Base-by-base conservation (phyloP, 148 eudicot species). In the Pouteria glomerata region DNA sequence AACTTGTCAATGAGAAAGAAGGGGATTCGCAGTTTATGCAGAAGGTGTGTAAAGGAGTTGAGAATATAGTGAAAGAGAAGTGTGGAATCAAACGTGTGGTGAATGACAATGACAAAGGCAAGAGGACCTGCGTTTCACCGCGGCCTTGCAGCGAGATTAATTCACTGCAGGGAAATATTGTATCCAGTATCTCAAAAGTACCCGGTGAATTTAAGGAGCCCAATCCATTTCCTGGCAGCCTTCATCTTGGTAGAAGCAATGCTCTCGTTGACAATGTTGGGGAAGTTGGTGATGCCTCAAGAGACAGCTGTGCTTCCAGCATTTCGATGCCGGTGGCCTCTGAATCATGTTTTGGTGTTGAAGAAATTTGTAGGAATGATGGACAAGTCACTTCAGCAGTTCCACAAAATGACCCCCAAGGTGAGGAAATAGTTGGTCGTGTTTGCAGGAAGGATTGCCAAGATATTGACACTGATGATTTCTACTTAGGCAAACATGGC, bases 121-220 rank as follows among this genome's bases (percentile, higher is more conserved):
- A 89, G 34, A 81, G 79, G 62, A 70, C 74, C 21, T 76, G 82
- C 50, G 71, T 84, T 8, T 80, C 78, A 24, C 84, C 78, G 6
- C 77, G 79, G 29, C 35, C 79, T 42, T 69, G 70, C 48, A 71
- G 70, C 3, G 81, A 68, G 74, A 77, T 67, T 16, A 68, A 68
- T 45, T 77, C 82, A 8, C 27, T 67, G 11, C 35, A 23, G 53
- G 86, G 64, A 45, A 75, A 64, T 73, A 39, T 72, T 41, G 24
- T 58, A 42, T 41, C 58, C 1, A 63, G 69, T 45, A 37, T 73
- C 57, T 71, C 69, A 1, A 73, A 44, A 37, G 60, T 77, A 19
- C 44, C 18, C 19, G 8, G 4, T 76, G 81, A 82, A 67, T 21
- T 23, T 29, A 72, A 75, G 63, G 78, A 80, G 42, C 57, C 71